Base-by-base conservation (phyloP, 2,329 filamentous ascomycete genomes). In the Alternaria tenuissima region DNA sequence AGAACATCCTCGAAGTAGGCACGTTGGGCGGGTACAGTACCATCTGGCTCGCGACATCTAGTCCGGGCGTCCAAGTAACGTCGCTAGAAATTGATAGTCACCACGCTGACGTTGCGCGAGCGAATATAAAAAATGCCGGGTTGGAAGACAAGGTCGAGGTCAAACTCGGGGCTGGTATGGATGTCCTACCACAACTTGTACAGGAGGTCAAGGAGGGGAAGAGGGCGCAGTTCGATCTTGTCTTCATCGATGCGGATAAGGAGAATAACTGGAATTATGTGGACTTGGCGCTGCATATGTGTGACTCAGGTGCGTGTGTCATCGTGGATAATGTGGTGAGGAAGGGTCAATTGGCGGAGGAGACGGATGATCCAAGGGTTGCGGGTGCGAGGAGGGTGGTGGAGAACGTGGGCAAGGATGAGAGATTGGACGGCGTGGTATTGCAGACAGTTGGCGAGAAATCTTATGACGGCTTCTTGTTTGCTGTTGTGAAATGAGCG, bases 211-310 rank as follows among this genome's bases (percentile, higher is more conserved):
- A 74, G 44, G 46, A 55, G 2, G 80, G 80, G 3, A 76, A 75
- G 60, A 63, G 81, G 1, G 74, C 74, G 11, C 74, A 74, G 44
- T 85, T 84, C 59, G 83, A 83, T 56, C 77, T 87, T 61, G 79
- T 83, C 1, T 86, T 86, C 59, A 82, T 87, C 36, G 84, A 87
- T 67, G 85, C 84, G 7, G 82, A 83, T 47, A 84, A 83, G 73
- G 74, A 76, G 43, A 82, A 83, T 62, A 83, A 85, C 56, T 82
- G 78, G 75, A 77, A 78, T 28, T 85, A 85, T 61, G 84, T 86
- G 43, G 77, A 85, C 55, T 73, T 73, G 64, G 81, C 81, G 3
- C 69, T 82, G 20, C 76, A 76, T 34, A 73, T 85, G 68, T 77
- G 75, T 0, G 75, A 78, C n/a, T 63, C 68, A 1, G 77, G 79